Evolutionary conservation across 495 filamentous ascomycete genomes (phyloP).

Genomic region (Penicillium antarcticum): DNA sequence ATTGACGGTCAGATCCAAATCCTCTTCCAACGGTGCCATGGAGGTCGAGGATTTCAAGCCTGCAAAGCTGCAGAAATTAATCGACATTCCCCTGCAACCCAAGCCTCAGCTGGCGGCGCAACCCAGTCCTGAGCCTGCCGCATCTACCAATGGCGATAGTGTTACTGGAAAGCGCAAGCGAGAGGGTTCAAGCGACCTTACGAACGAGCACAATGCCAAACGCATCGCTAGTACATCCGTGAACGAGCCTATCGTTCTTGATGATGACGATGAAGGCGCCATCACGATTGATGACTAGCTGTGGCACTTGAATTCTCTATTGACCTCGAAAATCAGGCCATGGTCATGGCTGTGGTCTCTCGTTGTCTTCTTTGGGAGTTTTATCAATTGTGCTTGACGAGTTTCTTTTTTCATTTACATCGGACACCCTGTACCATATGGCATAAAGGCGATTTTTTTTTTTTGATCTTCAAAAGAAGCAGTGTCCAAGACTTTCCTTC

Average conservation of each 20-base stretch:
- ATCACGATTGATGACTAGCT: conserved; percentile 69
- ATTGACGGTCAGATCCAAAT: conserved; percentile 19
- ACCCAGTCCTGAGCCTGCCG: conserved; percentile 10
- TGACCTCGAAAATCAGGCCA: neutral
- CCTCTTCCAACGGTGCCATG: conserved; percentile 7
- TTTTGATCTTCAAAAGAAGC: neutral
- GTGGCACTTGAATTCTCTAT: neutral
- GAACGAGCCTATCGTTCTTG: conserved; percentile 43
- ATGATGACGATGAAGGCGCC: conserved; percentile 60
- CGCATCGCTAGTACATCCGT: conserved; percentile 32
- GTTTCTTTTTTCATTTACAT: neutral
- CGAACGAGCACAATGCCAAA: conserved; percentile 43
- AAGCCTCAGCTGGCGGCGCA: conserved; percentile 22
- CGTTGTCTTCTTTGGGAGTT: neutral
- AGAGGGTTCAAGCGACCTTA: conserved; percentile 39
- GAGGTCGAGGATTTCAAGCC: conserved; percentile 36
- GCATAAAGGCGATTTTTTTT: conserved; percentile 4
- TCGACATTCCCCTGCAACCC: conserved; percentile 52
- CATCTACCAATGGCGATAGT: conserved; percentile 17
- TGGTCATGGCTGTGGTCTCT: neutral
- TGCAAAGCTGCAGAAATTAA: conserved; percentile 37
- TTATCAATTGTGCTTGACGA: too few relatives aligned
- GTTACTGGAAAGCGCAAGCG: conserved; percentile 43
- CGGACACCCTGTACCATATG: conserved; percentile 17
- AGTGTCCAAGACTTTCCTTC: neutral